Percentiles rank a stretch among this genome's conserved stretches.
Evolutionary conservation across 768 basidiomycete genomes (phyloP).

Genomic region (Hypholoma fasciculare): DNA sequence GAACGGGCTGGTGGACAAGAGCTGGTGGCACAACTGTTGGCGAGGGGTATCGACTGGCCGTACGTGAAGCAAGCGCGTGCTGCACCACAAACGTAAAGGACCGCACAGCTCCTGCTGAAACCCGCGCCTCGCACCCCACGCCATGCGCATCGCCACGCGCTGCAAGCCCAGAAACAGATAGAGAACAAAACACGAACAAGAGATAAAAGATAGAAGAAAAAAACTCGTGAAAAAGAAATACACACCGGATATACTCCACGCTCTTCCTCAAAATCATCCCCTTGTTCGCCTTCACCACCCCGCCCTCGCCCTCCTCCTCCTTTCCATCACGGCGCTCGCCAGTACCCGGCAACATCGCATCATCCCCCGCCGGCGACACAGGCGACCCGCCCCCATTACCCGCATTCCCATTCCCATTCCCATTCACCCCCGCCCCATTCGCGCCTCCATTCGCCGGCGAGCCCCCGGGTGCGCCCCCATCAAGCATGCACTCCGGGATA

Average conservation of each 20-base stretch:
- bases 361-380: conserved; percentile 6
- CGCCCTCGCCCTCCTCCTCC: conserved; percentile 27
- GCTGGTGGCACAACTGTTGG: too few relatives aligned
- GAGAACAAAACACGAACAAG: background rate
- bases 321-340: conserved; percentile 6
- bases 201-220: background rate
- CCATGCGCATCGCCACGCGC: too few relatives aligned
- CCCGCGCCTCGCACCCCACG: too few relatives aligned
- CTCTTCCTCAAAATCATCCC: conserved; percentile 90
- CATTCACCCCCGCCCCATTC: conserved; percentile 5
- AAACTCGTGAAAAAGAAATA: too few relatives aligned
- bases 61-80: too few relatives aligned
- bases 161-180: too few relatives aligned
- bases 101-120: too few relatives aligned
- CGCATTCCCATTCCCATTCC: background rate
- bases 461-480: conserved; percentile 24
- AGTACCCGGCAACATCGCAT: conserved; percentile 11
- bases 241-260: conserved; percentile 64
- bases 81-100: too few relatives aligned
- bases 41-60: too few relatives aligned
- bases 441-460: background rate
- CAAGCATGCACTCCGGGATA: conserved; percentile 85
- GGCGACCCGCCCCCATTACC: conserved; percentile 1
- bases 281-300: conserved; percentile 86
- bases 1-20: too few relatives aligned